Conservation (phyloP, 352 stramenopile species). For the Globisporangium barbulae region DNA sequence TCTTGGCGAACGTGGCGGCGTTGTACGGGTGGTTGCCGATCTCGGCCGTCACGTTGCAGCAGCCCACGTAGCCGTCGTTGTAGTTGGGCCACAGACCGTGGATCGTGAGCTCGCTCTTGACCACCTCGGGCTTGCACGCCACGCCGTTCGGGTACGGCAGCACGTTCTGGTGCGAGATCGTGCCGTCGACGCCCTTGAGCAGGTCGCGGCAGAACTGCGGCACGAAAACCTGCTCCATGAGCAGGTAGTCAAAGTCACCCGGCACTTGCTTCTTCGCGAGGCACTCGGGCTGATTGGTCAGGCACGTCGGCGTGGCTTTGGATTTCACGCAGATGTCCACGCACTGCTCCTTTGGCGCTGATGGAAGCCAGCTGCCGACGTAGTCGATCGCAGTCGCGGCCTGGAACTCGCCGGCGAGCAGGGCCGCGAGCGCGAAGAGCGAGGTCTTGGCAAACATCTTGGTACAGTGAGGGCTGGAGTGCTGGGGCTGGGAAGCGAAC, state of each 20-base stretch:
- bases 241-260: conserved; percentile 74
- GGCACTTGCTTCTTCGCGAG: conserved; percentile 62
- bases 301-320: conserved; percentile 54
- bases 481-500: not conserved
- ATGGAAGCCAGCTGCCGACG: conserved; percentile 52
- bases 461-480: not conserved
- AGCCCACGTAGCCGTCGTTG: conserved; percentile 64
- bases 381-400: conserved; percentile 44
- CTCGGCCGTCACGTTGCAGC: conserved; percentile 56
- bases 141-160: conserved; percentile 57
- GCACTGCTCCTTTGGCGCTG: conserved; percentile 46
- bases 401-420: conserved; percentile 17
- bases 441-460: conserved; percentile 20
- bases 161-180: conserved; percentile 79
- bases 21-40: conserved; percentile 61
- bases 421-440: conserved; percentile 13
- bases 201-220: conserved; percentile 84
- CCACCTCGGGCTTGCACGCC: conserved; percentile 38
- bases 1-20: conserved; percentile 36
- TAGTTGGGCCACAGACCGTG: conserved; percentile 80
- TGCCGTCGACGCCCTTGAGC: conserved; percentile 64
- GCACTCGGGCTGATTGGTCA: conserved; percentile 48
- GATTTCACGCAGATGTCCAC: conserved; percentile 73
- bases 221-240: conserved; percentile 77
- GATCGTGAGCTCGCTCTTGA: conserved; percentile 63